Evolutionary conservation across 1,284 basidiomycete species (phyloP), one percentile per base, ranked within the genome.

Genomic region (Singerocomus inundabilis): DNA sequence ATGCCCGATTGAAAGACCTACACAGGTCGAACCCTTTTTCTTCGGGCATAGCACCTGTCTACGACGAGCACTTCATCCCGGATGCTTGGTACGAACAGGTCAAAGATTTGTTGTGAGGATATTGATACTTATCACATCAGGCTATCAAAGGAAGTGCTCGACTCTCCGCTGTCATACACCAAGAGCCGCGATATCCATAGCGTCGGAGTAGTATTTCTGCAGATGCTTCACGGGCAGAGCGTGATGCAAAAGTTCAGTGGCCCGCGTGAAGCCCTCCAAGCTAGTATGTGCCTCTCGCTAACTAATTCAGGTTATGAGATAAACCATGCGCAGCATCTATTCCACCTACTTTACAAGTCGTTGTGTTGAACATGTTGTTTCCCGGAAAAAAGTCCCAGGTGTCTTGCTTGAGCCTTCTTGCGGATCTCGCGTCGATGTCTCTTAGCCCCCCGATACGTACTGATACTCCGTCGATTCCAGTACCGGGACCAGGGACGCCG

Each of bases 1-100:
- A 82, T 57, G 80, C 80, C 5, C 78, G 77, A 5, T 70, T 91
- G 21, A 72, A 84, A 15, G 87, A 90, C 59, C 68, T 90, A 24
- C 84, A 91, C 57, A 76, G 80, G 16, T 91, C 88, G 10, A 88
- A 91, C 57, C 76, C 82, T 0, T 86, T 90, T 58, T 77, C 78
- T 13, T 62, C 69, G 29, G 67, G 72, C 39, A 57, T 73, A 25
- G 62, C 71, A 5, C 51, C 64, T 8, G 57, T 62, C 31, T 54
- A 63, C 2, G 79, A 81, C 28, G 78, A 67, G 5, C 62, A 61
- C 13, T 62, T 79, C 15, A 48, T 64, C 26, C 79, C 84, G 2
- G 84, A 87, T 38, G 75, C 76, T 49, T 89, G 86, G 85, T 84
- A 49, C 29, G 38, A 30, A n/a, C 40, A 21, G 1, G 1, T 24